Evolutionary conservation across 2,329 filamentous ascomycete species (phyloP), one percentile per base, ranked within the genome.

Genomic region (Elsinoe batatas): DNA sequence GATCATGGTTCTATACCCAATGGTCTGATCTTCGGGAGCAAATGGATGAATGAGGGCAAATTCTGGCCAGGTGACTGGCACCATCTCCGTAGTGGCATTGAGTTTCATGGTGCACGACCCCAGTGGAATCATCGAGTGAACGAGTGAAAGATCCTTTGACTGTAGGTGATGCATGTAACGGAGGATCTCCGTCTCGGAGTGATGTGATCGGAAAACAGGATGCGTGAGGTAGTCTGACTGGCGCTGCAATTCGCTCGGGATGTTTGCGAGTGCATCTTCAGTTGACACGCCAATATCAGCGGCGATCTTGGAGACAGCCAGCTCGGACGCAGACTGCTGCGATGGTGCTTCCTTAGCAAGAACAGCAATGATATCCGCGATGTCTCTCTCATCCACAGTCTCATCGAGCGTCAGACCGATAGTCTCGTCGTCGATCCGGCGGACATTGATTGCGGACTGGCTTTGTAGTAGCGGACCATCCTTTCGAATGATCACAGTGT

Each of bases 81-180:
- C 80, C 91, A 97, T 96, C 74, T 96, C 89, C 0, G 88, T 88
- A 2, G 91, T 93, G 40, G 87, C 88, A 69, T 96, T 96, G 54
- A 96, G 82, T 77, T 97, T 97, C 91, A 97, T 97, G 12, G 91
- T 97, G 76, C 91, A 97, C 1, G 91, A 96, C 17, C 91, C 91
- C 1, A 97, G 80, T 2, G 91, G 90, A 59, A 97, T 97, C 91
- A 97, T 97, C 13, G 91, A 96, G 73, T 97, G 91, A 1, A 91
- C 88, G 4, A 96, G 78, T 1, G 91, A 96, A 12, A 97, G 75
- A 68, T 97, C 91, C 75, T 95, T 96, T 51, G 90, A 95, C 69
- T 95, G 87, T 4, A 97, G 78, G 68, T 95, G 88, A 67, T 91
- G 79, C 64, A 97, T 95, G 73, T 97, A 97, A 42, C 91, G 85